Conservation (phyloP, 1,284 basidiomycete species). For the Leccinum subrobustum region DNA sequence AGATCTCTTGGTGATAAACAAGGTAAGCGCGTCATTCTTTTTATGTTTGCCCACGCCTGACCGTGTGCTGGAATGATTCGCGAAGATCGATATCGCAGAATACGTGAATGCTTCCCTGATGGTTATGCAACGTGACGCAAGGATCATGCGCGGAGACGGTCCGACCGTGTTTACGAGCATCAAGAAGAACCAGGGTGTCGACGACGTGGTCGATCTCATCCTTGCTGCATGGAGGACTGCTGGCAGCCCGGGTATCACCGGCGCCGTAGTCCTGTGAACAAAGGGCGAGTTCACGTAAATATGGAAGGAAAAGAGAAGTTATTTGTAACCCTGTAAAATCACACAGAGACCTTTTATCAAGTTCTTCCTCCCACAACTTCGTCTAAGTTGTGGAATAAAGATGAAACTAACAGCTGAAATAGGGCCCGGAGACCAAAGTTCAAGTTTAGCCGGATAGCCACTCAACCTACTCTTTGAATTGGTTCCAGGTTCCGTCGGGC, state of each 20-base stretch:
- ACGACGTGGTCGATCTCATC: slow-evolving; percentile 82
- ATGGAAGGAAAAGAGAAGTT: neutral
- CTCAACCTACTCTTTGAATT: neutral
- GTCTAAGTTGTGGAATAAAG: neutral
- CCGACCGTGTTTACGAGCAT: slow-evolving; percentile 93
- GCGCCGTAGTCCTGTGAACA: slow-evolving; percentile 45
- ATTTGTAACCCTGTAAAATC: neutral
- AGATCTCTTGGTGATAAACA: slow-evolving; percentile 94
- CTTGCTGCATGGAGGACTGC: slow-evolving; percentile 84
- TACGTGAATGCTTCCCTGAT: slow-evolving; percentile 92
- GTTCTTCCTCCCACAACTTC: neutral
- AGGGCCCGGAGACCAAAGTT: neutral
- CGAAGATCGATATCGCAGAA: slow-evolving; percentile 87
- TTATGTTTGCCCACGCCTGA: neutral
- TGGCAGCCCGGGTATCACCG: slow-evolving; percentile 61
- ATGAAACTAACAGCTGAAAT: neutral
- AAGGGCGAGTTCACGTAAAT: slow-evolving; percentile 16
- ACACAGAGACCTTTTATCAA: neutral
- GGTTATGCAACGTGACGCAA: slow-evolving; percentile 94
- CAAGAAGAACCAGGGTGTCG: slow-evolving; percentile 76
- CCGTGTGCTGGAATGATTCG: neutral
- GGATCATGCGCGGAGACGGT: slow-evolving; percentile 90
- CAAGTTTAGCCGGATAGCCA: neutral
- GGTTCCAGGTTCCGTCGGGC: neutral
- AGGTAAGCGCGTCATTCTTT: slow-evolving; percentile 48